Percentiles rank a stretch among this genome's conserved stretches.
These are phyloP conservation scores for Nemania sp. DNA, from an alignment of 2,329 filamentous ascomycete species.

Conservation along the genomic window DNA sequence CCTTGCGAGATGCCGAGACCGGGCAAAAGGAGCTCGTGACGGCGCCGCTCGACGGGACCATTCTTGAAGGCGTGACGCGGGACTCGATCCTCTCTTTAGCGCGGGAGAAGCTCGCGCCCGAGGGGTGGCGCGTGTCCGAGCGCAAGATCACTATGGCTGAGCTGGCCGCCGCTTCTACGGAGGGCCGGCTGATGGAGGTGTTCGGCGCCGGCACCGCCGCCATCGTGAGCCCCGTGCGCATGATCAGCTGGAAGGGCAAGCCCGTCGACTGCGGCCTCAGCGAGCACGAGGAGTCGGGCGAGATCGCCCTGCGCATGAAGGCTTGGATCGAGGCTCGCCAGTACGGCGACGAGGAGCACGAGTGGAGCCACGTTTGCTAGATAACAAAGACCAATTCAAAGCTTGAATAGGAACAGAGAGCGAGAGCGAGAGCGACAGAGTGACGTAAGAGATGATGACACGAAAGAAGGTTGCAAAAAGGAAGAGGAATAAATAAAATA, in stretches of 20 bases:
- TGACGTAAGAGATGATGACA: no score
- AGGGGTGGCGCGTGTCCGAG: conserved; percentile 89
- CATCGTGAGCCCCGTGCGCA: conserved; percentile 86
- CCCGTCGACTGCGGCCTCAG: conserved; percentile 81
- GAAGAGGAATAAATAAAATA: no score
- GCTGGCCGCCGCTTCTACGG: conserved; percentile 75
- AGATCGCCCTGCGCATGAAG: conserved; percentile 86
- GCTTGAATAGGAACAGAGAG: not conserved
- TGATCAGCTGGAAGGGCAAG: conserved; percentile 85
- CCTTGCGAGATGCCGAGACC: conserved; percentile 80
- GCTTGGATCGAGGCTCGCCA: conserved; percentile 95
- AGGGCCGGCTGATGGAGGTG: conserved; percentile 87
- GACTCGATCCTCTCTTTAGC: conserved; percentile 90
- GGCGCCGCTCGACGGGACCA: conserved; percentile 94
- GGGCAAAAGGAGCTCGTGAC: conserved; percentile 92
- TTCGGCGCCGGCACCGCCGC: conserved; percentile 94
- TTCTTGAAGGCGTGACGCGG: conserved; percentile 90
- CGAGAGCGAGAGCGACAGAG: not conserved
- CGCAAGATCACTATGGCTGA: conserved; percentile 92
- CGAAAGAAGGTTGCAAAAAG: not conserved
- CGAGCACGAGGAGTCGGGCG: conserved; percentile 82
- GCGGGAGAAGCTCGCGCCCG: conserved; percentile 75
- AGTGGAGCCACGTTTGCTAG: conserved; percentile 73
- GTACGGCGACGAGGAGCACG: conserved; percentile 89
- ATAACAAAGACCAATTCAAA: no score